Evolutionary conservation across 1,139 yeast genomes (phyloP).

Genomic region (Debaryomyces sp.): DNA sequence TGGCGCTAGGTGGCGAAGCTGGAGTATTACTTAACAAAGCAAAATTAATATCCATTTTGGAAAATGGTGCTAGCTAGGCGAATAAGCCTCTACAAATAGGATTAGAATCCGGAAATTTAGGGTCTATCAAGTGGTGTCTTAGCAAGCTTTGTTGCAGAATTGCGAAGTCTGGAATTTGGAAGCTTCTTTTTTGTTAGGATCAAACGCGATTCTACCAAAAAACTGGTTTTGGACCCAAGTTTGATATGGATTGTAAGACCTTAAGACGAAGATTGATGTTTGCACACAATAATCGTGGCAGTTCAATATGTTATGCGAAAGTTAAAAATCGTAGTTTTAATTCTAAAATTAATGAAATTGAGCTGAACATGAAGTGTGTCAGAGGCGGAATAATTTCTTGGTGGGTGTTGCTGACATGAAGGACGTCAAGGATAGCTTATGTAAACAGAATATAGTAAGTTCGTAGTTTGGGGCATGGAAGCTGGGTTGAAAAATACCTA

Average conservation of each 20-base stretch:
- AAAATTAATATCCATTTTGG: neutral
- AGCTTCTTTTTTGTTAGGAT: neutral
- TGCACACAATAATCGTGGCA: neutral
- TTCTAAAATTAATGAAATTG: neutral
- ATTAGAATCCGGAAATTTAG: neutral
- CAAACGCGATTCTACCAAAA: neutral
- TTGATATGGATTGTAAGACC: neutral
- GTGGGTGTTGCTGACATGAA: neutral
- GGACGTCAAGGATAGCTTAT: neutral
- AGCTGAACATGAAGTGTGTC: neutral
- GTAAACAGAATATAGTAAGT: neutral
- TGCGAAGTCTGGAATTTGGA: neutral
- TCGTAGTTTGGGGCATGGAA: neutral
- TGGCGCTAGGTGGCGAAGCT: conserved; percentile 6
- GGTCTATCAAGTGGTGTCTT: neutral
- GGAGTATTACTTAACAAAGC: neutral
- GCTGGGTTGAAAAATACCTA: neutral
- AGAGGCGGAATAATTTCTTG: neutral
- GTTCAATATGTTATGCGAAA: neutral
- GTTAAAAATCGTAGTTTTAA: neutral
- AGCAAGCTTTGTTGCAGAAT: neutral
- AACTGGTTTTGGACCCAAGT: conserved; percentile 3
- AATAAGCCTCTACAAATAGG: conserved; percentile 4
- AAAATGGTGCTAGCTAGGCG: neutral
- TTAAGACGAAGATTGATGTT: neutral